A percentile compares a stretch with the other conserved stretches of the same genome.
Evolutionary conservation across 352 stramenopile species (phyloP).

Genomic region (Pythium phragmitis): DNA sequence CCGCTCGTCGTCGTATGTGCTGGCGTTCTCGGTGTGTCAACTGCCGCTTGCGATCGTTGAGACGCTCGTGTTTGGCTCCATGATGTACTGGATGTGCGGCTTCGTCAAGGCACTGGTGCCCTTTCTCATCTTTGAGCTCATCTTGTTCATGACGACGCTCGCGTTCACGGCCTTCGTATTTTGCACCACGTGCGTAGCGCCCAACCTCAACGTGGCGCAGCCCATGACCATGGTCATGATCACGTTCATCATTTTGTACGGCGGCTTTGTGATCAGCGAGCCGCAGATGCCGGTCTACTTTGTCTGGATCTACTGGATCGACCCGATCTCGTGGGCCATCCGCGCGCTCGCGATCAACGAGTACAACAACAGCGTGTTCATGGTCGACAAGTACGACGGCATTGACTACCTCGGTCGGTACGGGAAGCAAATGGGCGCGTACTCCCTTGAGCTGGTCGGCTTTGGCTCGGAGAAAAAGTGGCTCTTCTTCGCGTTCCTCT

Average conservation of each 20-base stretch:
- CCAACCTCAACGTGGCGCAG: slow-evolving; percentile 34
- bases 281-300: slow-evolving; percentile 33
- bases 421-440: slow-evolving; percentile 28
- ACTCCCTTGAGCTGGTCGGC: slow-evolving; percentile 24
- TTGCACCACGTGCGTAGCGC: slow-evolving; percentile 25
- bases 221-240: slow-evolving; percentile 35
- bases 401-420: slow-evolving; percentile 26
- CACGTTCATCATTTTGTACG: slow-evolving; percentile 35
- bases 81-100: slow-evolving; percentile 80
- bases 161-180: slow-evolving; percentile 38
- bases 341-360: slow-evolving; percentile 32
- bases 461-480: slow-evolving; percentile 32
- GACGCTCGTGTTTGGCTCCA: slow-evolving; percentile 59
- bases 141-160: slow-evolving; percentile 48
- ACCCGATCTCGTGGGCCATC: slow-evolving; percentile 38
- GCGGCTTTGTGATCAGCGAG: slow-evolving; percentile 37
- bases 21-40: slow-evolving; percentile 37
- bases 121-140: slow-evolving; percentile 57
- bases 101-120: slow-evolving; percentile 36
- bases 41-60: slow-evolving; percentile 43
- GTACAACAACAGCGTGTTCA: slow-evolving; percentile 22
- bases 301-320: slow-evolving; percentile 43
- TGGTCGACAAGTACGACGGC: slow-evolving; percentile 23
- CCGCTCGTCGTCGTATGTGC: slow-evolving; percentile 55
- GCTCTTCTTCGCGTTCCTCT: slow-evolving; percentile 27